These are phyloP conservation scores for Luffa acutangula DNA, from an alignment of 306 rosid species.

Conservation along the genomic window DNA sequence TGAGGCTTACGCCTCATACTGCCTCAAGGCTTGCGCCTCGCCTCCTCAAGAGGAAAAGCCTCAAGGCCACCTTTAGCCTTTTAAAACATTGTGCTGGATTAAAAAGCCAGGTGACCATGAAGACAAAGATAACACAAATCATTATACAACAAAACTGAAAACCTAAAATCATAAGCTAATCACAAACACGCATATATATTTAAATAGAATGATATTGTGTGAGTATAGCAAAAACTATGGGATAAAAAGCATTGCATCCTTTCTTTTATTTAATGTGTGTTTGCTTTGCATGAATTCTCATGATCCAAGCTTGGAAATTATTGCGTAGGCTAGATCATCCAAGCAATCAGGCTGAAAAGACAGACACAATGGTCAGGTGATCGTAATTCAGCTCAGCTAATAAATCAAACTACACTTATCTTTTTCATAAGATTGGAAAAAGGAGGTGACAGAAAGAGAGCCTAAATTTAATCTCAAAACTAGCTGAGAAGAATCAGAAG, in stretches of 20 bases:
- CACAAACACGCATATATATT: neutral
- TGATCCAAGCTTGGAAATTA: constrained; percentile 16
- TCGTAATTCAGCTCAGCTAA: neutral
- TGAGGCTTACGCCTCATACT: too few relatives aligned
- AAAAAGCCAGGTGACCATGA: neutral
- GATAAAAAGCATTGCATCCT: neutral
- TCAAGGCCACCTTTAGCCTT: too few relatives aligned
- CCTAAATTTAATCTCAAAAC: neutral
- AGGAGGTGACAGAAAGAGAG: neutral
- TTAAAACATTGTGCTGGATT: too few relatives aligned
- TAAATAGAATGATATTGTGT: neutral
- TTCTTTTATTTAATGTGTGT: neutral
- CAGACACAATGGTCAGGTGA: neutral
- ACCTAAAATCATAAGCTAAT: neutral
- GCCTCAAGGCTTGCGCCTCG: too few relatives aligned
- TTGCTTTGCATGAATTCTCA: neutral
- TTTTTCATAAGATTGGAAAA: neutral
- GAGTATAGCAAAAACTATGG: neutral
- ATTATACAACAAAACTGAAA: too few relatives aligned
- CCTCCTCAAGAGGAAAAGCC: too few relatives aligned
- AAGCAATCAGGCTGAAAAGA: constrained; percentile 51
- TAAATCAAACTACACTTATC: neutral
- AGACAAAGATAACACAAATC: too few relatives aligned
- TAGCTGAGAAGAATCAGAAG: neutral
- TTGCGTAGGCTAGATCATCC: constrained; percentile 75